A percentile compares a stretch with the other conserved stretches of the same genome.
Conservation (phyloP, 257 asterid genomes). For the Penstemon eatonii region DNA sequence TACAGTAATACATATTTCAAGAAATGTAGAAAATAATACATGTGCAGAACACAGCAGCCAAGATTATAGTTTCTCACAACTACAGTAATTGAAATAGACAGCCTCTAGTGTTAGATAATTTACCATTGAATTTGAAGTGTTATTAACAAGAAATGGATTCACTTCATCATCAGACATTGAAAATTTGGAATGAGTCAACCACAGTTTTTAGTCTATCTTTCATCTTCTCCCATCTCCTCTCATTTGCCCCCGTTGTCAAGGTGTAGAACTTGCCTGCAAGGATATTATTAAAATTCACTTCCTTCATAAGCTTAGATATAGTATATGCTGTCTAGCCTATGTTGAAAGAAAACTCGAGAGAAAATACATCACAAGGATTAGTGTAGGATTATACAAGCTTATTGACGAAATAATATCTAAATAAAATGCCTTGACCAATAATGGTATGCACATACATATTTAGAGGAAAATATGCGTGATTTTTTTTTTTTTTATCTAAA, state of each 20-base stretch:
- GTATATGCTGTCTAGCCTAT: neutral
- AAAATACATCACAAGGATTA: too few relatives aligned
- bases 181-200: constrained; percentile 74
- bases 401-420: too few relatives aligned
- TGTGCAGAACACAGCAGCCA: constrained; percentile 20
- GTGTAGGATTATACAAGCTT: too few relatives aligned
- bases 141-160: constrained; percentile 4
- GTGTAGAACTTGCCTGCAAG: constrained; percentile 85
- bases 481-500: neutral
- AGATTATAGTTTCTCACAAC: constrained; percentile 41
- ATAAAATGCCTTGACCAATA: too few relatives aligned
- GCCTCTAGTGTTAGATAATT: constrained; percentile 38
- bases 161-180: constrained; percentile 43
- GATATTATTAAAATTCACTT: neutral
- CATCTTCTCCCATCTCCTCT: constrained; percentile 95
- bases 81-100: constrained; percentile 33
- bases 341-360: too few relatives aligned
- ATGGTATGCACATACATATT: too few relatives aligned
- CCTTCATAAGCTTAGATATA: neutral
- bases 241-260: constrained; percentile 83
- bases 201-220: constrained; percentile 77
- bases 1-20: constrained; percentile 11
- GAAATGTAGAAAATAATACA: constrained; percentile 14
- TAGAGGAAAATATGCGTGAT: too few relatives aligned
- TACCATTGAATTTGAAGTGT: constrained; percentile 18